A percentile compares a stretch with the other conserved stretches of the same genome.
Conservation (phyloP, 2,329 filamentous ascomycete species). For the Ceratocystiopsis sp. region DNA sequence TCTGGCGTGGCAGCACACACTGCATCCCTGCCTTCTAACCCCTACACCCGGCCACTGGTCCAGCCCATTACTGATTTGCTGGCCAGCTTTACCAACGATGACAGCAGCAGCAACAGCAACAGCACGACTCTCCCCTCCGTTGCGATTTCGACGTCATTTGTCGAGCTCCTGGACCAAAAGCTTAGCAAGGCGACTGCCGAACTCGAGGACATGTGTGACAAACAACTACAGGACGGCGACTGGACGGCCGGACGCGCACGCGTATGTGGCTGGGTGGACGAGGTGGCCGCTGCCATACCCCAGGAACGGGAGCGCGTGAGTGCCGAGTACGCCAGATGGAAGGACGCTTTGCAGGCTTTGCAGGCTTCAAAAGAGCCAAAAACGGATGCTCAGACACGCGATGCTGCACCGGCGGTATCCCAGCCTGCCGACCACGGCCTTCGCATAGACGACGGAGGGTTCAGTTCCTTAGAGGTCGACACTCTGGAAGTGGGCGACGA, state of each 20-base stretch:
- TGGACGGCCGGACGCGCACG: constrained; percentile 3
- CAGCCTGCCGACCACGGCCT: no score
- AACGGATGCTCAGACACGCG: no score
- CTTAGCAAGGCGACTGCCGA: constrained; percentile 5
- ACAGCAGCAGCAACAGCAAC: neutral
- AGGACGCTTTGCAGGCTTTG: neutral
- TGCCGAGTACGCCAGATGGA: neutral
- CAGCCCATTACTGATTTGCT: neutral
- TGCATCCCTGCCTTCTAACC: neutral
- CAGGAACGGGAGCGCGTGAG: constrained; percentile 4
- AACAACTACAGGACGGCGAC: constrained; percentile 8
- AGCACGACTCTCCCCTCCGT: neutral
- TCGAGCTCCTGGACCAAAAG: constrained; percentile 5
- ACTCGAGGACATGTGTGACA: constrained; percentile 9
- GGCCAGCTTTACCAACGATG: neutral
- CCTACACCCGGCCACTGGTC: no score
- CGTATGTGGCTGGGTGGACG: constrained; percentile 4
- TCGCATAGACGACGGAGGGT: no score
- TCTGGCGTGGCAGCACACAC: no score
- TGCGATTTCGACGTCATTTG: constrained; percentile 1
- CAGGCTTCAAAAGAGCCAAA: neutral
- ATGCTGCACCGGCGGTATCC: no score
- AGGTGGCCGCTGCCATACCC: neutral
- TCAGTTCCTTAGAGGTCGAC: neutral
- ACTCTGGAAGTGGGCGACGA: constrained; percentile 2